Base-by-base conservation (phyloP, 305 asterid species). In the Fraxinus floribunda region DNA sequence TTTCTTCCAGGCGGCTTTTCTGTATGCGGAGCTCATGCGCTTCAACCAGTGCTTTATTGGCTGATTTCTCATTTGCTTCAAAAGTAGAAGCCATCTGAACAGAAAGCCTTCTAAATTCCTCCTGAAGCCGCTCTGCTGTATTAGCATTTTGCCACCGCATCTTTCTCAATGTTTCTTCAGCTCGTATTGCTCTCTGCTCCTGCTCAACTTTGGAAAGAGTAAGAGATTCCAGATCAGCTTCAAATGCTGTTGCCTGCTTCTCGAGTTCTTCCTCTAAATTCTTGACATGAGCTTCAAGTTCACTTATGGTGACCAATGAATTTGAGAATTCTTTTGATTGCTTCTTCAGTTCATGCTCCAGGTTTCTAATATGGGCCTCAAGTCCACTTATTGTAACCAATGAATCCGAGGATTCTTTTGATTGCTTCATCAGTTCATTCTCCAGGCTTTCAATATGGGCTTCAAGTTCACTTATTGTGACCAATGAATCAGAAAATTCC, bases 111-210 rank as follows among this genome's bases (percentile, higher is more conserved):
- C 81, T 90, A 60, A 95, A 89, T 84, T 97, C 98, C 84, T 89
- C 97, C 88, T 97, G 98, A 76, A 95, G 95, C 87, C 91, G 87
- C 82, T 92, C 97, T 6, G 98, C 98, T 0, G 97, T 90, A 73
- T 89, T 94, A 41, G 90, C 97, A 76, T 93, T 97, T 88, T 89
- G 93, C 91, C 87, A 86, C 84, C 94, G 79, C 18, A 91, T 90
- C 89, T 92, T 95, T 86, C 95, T 92, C 83, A 97, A 86, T 24
- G 88, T 83, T 86, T 95, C 98, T 90, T 97, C 99, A 20, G 98
- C 98, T 85, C 75, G 87, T 83, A 95, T 90, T 1, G 98, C 98
- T 92, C 99, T 88, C 84, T 93, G 91, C 81, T 97, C 98, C 87
- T 95, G 98, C 93, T 97, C 95, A 24, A 93, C 87, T 85, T 91